These are phyloP conservation scores for Crepidotus variabilis DNA, from an alignment of 768 basidiomycete genomes.

Conservation along the genomic window DNA sequence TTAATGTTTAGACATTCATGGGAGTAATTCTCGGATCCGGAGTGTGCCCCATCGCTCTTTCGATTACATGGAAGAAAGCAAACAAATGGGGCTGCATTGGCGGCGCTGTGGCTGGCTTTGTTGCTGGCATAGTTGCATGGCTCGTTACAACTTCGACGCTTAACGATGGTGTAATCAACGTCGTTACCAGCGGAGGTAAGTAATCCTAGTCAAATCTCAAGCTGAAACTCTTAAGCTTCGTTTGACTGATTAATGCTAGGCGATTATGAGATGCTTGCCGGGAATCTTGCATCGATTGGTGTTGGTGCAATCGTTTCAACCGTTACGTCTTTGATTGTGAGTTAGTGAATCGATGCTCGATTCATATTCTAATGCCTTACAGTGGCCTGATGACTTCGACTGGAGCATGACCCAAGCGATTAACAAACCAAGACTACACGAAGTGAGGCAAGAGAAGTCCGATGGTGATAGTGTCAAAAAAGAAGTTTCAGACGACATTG, in stretches of 20 bases:
- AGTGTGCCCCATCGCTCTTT: constrained; percentile 84
- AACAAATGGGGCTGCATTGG: constrained; percentile 81
- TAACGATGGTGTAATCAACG: constrained; percentile 68
- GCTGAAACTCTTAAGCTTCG: not conserved
- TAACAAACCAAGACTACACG: constrained; percentile 35
- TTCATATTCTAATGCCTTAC: constrained; percentile 2
- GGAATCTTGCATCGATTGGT: constrained; percentile 84
- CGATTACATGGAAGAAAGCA: constrained; percentile 80
- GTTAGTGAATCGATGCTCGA: constrained; percentile 15
- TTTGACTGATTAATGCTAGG: constrained; percentile 23
- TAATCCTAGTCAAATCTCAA: not conserved
- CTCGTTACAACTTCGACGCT: constrained; percentile 73
- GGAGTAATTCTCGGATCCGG: constrained; percentile 82
- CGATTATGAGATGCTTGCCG: constrained; percentile 72
- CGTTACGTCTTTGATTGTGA: constrained; percentile 57
- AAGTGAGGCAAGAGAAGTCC: constrained; percentile 19
- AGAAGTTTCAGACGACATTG: constrained; percentile 17
- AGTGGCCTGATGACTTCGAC: constrained; percentile 83
- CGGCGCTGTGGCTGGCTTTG: constrained; percentile 71
- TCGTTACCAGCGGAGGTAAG: constrained; percentile 38
- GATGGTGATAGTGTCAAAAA: constrained; percentile 36
- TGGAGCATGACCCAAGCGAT: constrained; percentile 78
- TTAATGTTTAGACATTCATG: constrained; percentile 66
- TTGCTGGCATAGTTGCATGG: constrained; percentile 75
- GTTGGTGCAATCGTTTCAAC: constrained; percentile 77